These are phyloP conservation scores for Solanum tacnaense DNA, from an alignment of 257 asterid species.

Conservation along the genomic window DNA sequence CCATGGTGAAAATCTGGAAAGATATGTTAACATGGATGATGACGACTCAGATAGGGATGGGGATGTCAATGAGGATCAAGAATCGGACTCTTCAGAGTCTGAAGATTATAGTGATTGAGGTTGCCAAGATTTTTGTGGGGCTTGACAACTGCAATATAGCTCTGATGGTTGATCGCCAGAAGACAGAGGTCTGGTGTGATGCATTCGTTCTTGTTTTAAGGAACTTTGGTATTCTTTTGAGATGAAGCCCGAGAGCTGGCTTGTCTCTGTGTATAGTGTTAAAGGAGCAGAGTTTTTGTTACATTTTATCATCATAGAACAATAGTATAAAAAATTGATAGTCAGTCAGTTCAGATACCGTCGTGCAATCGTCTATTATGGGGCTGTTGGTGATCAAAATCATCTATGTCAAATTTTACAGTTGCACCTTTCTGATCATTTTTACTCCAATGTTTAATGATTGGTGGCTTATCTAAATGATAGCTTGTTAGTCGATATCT, in stretches of 20 bases:
- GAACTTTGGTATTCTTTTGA: slow-evolving; percentile 1
- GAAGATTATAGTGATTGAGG: slow-evolving; percentile 67
- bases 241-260: background rate
- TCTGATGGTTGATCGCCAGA: background rate
- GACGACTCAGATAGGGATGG: slow-evolving; percentile 26
- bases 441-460: background rate
- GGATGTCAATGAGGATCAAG: slow-evolving; percentile 21
- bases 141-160: background rate
- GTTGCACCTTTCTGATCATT: background rate
- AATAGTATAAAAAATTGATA: background rate
- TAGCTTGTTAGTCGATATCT: background rate
- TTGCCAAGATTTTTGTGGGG: background rate
- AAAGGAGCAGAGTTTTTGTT: background rate
- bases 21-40: slow-evolving; percentile 17
- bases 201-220: background rate
- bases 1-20: slow-evolving; percentile 6
- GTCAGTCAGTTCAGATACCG: background rate
- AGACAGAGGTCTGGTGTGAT: background rate
- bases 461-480: background rate
- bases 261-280: background rate
- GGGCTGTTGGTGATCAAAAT: background rate
- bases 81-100: slow-evolving; percentile 43
- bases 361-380: background rate
- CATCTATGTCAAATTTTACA: background rate
- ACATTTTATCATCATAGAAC: background rate